Percentiles rank a stretch among this genome's conserved stretches.
These are phyloP conservation scores for Diaporthe aspalathi DNA, from an alignment of 2,329 filamentous ascomycete genomes.

Conservation along the genomic window DNA sequence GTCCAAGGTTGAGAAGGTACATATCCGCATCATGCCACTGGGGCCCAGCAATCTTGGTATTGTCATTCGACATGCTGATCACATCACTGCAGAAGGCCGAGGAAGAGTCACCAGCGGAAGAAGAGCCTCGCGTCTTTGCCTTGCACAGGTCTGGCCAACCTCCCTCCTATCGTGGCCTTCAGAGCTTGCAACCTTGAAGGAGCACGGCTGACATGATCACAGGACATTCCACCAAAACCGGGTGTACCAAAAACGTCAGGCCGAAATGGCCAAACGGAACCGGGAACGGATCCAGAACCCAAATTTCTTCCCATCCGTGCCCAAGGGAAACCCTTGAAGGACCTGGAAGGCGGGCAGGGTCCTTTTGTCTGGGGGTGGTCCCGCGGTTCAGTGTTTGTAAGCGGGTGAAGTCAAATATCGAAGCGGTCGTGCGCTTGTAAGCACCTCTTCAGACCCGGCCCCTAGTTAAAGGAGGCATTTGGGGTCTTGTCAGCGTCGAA, in stretches of 20 bases:
- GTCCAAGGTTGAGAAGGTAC: slow-evolving; percentile 46
- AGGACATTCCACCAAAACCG: slow-evolving; percentile 90
- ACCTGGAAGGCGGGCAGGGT: too few relatives aligned
- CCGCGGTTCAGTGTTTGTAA: slow-evolving; percentile 1
- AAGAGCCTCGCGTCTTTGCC: slow-evolving; percentile 83
- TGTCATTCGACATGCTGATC: slow-evolving; percentile 47
- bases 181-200: too few relatives aligned
- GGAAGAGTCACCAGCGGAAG: slow-evolving; percentile 59
- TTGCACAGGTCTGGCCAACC: slow-evolving; percentile 75
- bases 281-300: slow-evolving; percentile 83
- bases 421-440: background rate
- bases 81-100: slow-evolving; percentile 54
- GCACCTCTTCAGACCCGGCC: background rate
- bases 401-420: slow-evolving; percentile 41
- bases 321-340: slow-evolving; percentile 65
- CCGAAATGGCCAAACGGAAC: slow-evolving; percentile 83
- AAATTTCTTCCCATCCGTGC: slow-evolving; percentile 85
- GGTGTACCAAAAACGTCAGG: slow-evolving; percentile 79
- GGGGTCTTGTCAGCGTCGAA: slow-evolving; percentile 20
- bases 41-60: background rate
- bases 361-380: background rate
- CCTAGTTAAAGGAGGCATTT: background rate
- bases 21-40: slow-evolving; percentile 19
- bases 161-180: slow-evolving; percentile 38
- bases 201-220: slow-evolving; percentile 32